Conservation (phyloP, 164 flowering plant species). For the Vitis rupestris region DNA sequence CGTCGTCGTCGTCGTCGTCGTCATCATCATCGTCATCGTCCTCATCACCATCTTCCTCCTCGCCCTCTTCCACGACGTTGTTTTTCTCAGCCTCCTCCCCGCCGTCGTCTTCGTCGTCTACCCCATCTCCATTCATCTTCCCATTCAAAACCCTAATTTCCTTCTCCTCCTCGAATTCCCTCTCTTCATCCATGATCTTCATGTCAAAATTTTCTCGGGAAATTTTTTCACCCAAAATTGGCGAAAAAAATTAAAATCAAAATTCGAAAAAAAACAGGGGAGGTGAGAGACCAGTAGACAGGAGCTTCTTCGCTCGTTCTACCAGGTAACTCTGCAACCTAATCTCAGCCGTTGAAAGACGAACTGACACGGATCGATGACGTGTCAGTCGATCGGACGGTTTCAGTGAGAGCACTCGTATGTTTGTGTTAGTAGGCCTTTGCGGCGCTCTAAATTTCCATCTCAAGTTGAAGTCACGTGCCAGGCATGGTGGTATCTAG, state of each 20-base stretch:
- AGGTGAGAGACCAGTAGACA: constrained; percentile 19
- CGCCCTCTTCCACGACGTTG: constrained; percentile 20
- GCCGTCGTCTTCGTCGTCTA: neutral
- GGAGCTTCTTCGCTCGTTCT: constrained; percentile 28
- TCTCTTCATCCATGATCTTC: constrained; percentile 17
- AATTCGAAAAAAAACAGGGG: constrained; percentile 11
- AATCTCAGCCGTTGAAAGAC: constrained; percentile 39
- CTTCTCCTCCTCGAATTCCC: constrained; percentile 24
- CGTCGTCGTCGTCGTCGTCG: constrained; percentile 19
- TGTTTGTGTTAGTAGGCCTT: constrained; percentile 11
- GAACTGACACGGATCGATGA: constrained; percentile 43
- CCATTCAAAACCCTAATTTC: constrained; percentile 32
- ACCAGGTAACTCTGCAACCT: constrained; percentile 37
- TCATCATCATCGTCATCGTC: constrained; percentile 24
- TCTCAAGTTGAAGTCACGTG: constrained; percentile 24
- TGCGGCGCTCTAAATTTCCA: constrained; percentile 20
- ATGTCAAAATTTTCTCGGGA: constrained; percentile 5
- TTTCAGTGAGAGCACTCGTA: constrained; percentile 3
- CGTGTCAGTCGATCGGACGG: constrained; percentile 45
- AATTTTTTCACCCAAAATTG: constrained; percentile 8
- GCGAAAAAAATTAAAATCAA: constrained; percentile 2
- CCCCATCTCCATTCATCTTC: constrained; percentile 11
- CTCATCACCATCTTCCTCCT: constrained; percentile 26
- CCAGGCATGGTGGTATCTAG: constrained; percentile 6
- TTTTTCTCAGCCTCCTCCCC: constrained; percentile 6